phyloP scores from a whole-genome alignment of 2,329 filamentous ascomycete species.

The Xylaria sp. region DNA sequence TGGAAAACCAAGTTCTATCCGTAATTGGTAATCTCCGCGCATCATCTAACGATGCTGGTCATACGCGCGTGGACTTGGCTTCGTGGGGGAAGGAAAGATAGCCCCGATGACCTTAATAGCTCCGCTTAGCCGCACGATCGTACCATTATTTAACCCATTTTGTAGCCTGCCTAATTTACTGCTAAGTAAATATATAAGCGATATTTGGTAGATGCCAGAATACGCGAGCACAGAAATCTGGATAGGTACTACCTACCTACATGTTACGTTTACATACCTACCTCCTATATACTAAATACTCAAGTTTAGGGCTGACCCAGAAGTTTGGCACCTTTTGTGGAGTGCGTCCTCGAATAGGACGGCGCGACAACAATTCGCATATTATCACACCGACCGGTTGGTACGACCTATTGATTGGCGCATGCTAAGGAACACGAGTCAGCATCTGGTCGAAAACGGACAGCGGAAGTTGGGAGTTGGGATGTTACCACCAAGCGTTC shows the following conservation, averaged over 20 bases:
- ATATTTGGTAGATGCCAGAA: neutral
- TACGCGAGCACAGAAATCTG: neutral
- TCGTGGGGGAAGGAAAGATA: neutral
- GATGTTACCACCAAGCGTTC: neutral
- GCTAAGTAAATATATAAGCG: neutral
- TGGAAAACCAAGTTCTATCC: neutral
- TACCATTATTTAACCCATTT: conserved; percentile 1
- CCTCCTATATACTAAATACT: too few relatives aligned
- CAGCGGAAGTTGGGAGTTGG: neutral
- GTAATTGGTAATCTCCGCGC: neutral
- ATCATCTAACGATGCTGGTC: neutral
- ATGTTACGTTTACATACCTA: neutral
- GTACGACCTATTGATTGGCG: neutral
- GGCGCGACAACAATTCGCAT: neutral
- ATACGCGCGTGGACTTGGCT: neutral
- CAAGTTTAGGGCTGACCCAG: conserved; percentile 20
- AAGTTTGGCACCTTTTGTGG: conserved; percentile 17
- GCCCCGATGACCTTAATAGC: conserved; percentile 1
- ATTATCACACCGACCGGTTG: conserved; percentile 4
- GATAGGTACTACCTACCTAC: neutral
- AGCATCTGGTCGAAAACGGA: neutral
- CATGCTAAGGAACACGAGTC: neutral
- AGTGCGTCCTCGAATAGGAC: conserved; percentile 16
- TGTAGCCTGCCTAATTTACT: neutral
- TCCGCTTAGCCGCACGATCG: neutral